Conservation (phyloP, 805 yeast species). For the Yamadazyma scolyti region DNA sequence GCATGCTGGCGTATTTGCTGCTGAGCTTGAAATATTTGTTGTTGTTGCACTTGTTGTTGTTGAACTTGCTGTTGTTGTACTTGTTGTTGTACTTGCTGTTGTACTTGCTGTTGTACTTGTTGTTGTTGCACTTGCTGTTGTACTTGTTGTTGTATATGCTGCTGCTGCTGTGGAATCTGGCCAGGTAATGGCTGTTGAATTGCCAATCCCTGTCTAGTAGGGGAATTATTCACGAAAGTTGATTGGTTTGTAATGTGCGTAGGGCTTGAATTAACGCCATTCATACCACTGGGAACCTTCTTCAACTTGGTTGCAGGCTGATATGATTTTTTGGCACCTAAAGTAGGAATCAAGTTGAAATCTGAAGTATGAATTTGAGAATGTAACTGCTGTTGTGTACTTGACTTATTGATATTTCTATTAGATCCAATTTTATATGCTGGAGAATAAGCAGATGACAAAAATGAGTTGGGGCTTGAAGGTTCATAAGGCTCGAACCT, state of each 20-base stretch:
- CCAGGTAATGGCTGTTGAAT: constrained; percentile 2
- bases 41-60: constrained; percentile 4
- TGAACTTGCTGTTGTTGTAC: constrained; percentile 4
- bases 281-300: constrained; percentile 14
- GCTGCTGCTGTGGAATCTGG: no score
- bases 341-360: constrained; percentile 25
- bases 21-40: not conserved
- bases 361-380: constrained; percentile 34
- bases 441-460: constrained; percentile 16
- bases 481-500: constrained; percentile 24
- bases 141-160: no score
- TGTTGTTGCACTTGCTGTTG: no score
- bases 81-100: no score
- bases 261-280: constrained; percentile 6
- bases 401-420: constrained; percentile 34
- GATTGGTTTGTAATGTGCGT: constrained; percentile 2
- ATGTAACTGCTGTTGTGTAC: constrained; percentile 36
- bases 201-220: constrained; percentile 7
- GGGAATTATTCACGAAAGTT: constrained; percentile 3
- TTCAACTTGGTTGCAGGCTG: constrained; percentile 33
- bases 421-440: constrained; percentile 32
- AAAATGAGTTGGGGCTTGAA: not conserved
- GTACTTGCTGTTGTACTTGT: no score
- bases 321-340: constrained; percentile 25
- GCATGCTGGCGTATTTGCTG: no score